Conservation (phyloP, 2,329 filamentous ascomycete species). For the Colletotrichum sublineola region DNA sequence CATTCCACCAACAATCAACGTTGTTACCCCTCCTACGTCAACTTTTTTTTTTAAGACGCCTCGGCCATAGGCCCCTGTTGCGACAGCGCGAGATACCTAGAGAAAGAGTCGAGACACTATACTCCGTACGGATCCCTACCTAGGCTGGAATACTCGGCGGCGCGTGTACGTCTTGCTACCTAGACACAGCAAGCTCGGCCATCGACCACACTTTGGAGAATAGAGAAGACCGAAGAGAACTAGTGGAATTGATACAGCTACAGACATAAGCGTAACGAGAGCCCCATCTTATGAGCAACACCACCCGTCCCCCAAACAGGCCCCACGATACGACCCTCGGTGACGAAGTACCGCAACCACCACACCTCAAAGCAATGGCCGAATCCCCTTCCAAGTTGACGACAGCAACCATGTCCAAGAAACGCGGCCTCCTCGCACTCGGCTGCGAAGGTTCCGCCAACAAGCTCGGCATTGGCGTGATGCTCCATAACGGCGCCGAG, state of each 20-base stretch:
- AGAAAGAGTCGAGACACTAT: not conserved
- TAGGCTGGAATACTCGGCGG: not conserved
- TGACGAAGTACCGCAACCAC: not conserved
- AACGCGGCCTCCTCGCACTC: constrained; percentile 63
- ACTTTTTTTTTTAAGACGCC: constrained; percentile 24
- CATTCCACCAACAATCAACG: constrained; percentile 34
- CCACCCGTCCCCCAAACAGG: constrained; percentile 25
- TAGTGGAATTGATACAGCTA: not conserved
- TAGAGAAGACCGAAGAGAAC: not conserved
- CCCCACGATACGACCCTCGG: constrained; percentile 33
- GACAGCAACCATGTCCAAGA: constrained; percentile 48
- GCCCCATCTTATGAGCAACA: constrained; percentile 34
- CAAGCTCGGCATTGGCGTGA: constrained; percentile 95
- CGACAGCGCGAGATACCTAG: constrained; percentile 12
- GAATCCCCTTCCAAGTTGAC: constrained; percentile 39
- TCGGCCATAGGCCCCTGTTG: constrained; percentile 22
- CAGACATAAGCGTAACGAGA: not conserved
- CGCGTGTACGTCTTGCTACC: not conserved
- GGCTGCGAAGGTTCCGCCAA: constrained; percentile 93
- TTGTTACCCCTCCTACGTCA: constrained; percentile 42
- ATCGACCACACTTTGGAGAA: not conserved
- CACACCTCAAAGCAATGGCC: not conserved
- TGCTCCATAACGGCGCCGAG: constrained; percentile 75
- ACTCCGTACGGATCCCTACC: not conserved
- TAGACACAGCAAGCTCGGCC: not conserved